Percentiles rank a stretch among this genome's conserved stretches.
phyloP scores from a whole-genome alignment of 257 asterid genomes.

The Capsicum chinense region DNA sequence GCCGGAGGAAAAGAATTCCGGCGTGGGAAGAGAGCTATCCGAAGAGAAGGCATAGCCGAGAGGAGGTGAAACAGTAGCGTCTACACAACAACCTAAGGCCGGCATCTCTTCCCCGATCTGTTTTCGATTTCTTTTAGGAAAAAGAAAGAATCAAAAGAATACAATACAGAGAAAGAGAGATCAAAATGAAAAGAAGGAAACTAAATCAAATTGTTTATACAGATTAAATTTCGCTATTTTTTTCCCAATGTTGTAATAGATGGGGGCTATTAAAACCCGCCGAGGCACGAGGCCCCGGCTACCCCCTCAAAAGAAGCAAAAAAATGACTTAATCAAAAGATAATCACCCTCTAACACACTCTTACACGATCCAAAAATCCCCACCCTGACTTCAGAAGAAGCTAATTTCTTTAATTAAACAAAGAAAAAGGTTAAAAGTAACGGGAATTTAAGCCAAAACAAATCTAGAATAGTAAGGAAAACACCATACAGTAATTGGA shows the following conservation, averaged over 20 bases:
- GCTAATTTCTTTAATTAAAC: conserved; percentile 24
- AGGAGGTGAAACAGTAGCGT: conserved; percentile 64
- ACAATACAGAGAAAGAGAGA: conserved; percentile 39
- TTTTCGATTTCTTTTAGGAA: conserved; percentile 12
- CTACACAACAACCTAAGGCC: conserved; percentile 82
- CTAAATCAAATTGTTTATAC: conserved; percentile 27
- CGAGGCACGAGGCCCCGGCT: conserved; percentile 99
- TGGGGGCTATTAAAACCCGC: conserved; percentile 99
- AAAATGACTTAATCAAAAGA: conserved; percentile 66
- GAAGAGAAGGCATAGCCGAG: conserved; percentile 60
- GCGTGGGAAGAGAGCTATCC: conserved; percentile 68
- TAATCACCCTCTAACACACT: conserved; percentile 52
- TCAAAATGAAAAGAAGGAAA: conserved; percentile 36
- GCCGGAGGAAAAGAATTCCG: conserved; percentile 38
- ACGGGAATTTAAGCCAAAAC: not conserved
- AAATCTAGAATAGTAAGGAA: conserved; percentile 44
- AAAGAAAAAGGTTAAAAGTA: not conserved
- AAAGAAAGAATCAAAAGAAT: conserved; percentile 17
- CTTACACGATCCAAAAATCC: conserved; percentile 61
- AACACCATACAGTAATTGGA: conserved; percentile 68
- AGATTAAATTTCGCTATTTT: not conserved
- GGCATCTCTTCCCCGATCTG: conserved; percentile 79
- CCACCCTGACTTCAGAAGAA: conserved; percentile 97
- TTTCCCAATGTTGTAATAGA: conserved; percentile 52
- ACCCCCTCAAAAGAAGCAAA: conserved; percentile 99